A percentile compares a stretch with the other conserved stretches of the same genome.
These are phyloP conservation scores for Trichoderma aggressivum DNA, from an alignment of 2,329 filamentous ascomycete species.

Conservation along the genomic window DNA sequence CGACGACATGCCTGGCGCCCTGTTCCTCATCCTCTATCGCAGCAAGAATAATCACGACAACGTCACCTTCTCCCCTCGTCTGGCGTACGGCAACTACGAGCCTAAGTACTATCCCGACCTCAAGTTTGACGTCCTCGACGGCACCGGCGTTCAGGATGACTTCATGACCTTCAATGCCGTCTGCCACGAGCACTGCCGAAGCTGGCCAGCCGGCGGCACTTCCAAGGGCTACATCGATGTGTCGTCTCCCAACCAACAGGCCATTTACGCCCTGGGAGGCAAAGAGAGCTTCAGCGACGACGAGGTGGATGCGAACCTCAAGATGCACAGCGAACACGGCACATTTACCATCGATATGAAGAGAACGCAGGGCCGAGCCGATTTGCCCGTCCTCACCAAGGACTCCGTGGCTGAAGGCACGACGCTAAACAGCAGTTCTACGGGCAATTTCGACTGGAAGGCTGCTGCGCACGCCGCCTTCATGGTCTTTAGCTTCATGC, in stretches of 20 bases:
- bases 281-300: constrained; percentile 43
- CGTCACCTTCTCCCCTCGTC: constrained; percentile 55
- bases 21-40: constrained; percentile 55
- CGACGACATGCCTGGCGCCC: constrained; percentile 47
- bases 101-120: constrained; percentile 46
- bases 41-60: constrained; percentile 43
- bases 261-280: constrained; percentile 57
- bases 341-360: constrained; percentile 54
- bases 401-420: constrained; percentile 37
- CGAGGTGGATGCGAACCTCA: constrained; percentile 42
- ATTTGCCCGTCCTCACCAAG: constrained; percentile 39
- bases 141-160: constrained; percentile 46
- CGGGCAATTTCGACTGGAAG: constrained; percentile 36
- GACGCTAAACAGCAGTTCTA: constrained; percentile 30
- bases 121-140: constrained; percentile 42
- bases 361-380: constrained; percentile 45
- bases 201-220: constrained; percentile 39
- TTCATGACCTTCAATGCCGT: constrained; percentile 48
- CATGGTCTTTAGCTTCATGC: constrained; percentile 56
- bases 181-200: constrained; percentile 50
- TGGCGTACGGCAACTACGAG: constrained; percentile 49
- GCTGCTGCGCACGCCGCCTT: constrained; percentile 45
- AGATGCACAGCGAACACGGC: constrained; percentile 53
- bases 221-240: constrained; percentile 47
- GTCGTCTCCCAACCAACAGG: constrained; percentile 44